Percentiles rank a stretch among this genome's conserved stretches.
Conservation (phyloP, 2,329 filamentous ascomycete species). For the Colletotrichum caudatum region DNA sequence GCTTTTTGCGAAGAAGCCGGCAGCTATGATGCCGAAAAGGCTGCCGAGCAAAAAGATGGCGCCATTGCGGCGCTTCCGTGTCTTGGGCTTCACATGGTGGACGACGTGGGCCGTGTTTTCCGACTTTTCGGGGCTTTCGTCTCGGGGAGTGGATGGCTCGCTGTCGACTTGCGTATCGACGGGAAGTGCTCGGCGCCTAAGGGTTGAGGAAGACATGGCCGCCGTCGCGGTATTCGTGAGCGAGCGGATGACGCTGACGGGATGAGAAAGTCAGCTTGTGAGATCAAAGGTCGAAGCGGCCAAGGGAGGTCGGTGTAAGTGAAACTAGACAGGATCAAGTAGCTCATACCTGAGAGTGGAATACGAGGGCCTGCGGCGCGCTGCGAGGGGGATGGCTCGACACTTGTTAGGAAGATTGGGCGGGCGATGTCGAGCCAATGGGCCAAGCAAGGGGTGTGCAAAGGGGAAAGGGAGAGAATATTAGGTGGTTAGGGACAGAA, state of each 20-base stretch:
- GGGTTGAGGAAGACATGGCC: slow-evolving; percentile 32
- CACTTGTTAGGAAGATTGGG: slow-evolving; percentile 11
- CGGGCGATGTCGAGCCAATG: slow-evolving; percentile 7
- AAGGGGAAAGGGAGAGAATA: not conserved
- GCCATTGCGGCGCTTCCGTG: slow-evolving; percentile 79
- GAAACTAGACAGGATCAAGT: not conserved
- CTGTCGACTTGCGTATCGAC: slow-evolving; percentile 44
- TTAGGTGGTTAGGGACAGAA: not conserved
- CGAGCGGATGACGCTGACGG: not conserved
- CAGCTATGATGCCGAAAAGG: slow-evolving; percentile 88
- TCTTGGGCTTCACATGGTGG: slow-evolving; percentile 56
- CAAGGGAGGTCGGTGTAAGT: not conserved
- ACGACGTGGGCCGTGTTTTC: slow-evolving; percentile 58
- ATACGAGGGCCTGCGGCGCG: not conserved
- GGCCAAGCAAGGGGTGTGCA: slow-evolving; percentile 13
- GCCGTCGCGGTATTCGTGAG: slow-evolving; percentile 13
- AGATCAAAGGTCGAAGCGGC: not conserved
- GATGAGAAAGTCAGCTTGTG: slow-evolving; percentile 12
- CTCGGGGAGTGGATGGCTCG: slow-evolving; percentile 44
- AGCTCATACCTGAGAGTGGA: slow-evolving; percentile 5
- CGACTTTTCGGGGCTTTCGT: slow-evolving; percentile 51
- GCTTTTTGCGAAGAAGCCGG: slow-evolving; percentile 88
- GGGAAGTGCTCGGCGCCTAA: slow-evolving; percentile 45
- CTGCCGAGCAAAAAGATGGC: slow-evolving; percentile 90
- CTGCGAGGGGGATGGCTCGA: slow-evolving; percentile 1